Percentiles rank a stretch among this genome's conserved stretches.
phyloP scores from a whole-genome alignment of 1,139 yeast species.

The Yamadazyma aaseri region DNA sequence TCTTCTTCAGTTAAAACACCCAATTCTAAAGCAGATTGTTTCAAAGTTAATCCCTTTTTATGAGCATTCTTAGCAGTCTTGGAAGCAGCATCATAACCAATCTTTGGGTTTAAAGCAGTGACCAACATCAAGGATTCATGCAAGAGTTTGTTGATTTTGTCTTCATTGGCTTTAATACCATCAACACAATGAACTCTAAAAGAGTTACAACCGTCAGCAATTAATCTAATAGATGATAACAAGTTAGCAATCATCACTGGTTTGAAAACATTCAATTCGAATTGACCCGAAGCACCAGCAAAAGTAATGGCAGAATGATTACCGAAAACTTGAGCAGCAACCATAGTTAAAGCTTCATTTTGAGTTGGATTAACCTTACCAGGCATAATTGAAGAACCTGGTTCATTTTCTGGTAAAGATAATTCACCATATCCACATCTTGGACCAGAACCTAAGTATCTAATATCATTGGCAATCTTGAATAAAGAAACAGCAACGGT shows the following conservation, averaged over 20 bases:
- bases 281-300: conserved; percentile 98
- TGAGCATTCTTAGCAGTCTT: conserved; percentile 98
- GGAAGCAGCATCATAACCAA: conserved; percentile 96
- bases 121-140: conserved; percentile 97
- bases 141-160: conserved; percentile 80
- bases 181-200: conserved; percentile 94
- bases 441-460: conserved; percentile 98
- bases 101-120: conserved; percentile 97
- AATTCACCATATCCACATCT: conserved; percentile 99
- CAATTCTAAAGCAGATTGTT: conserved; percentile 90
- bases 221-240: conserved; percentile 78
- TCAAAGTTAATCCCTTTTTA: conserved; percentile 93
- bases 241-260: conserved; percentile 93
- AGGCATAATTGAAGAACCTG: conserved; percentile 99
- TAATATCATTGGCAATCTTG: conserved; percentile 96
- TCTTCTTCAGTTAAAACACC: conserved; percentile 79
- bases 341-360: conserved; percentile 98
- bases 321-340: conserved; percentile 95
- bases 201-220: conserved; percentile 86
- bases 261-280: conserved; percentile 96
- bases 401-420: conserved; percentile 94
- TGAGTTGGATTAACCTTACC: conserved; percentile 99
- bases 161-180: conserved; percentile 86
- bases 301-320: conserved; percentile 93
- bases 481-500: conserved; percentile 89